A percentile compares a stretch with the other conserved stretches of the same genome.
phyloP scores from a whole-genome alignment of 2,329 filamentous ascomycete genomes.

The Colletotrichum spinosum region DNA sequence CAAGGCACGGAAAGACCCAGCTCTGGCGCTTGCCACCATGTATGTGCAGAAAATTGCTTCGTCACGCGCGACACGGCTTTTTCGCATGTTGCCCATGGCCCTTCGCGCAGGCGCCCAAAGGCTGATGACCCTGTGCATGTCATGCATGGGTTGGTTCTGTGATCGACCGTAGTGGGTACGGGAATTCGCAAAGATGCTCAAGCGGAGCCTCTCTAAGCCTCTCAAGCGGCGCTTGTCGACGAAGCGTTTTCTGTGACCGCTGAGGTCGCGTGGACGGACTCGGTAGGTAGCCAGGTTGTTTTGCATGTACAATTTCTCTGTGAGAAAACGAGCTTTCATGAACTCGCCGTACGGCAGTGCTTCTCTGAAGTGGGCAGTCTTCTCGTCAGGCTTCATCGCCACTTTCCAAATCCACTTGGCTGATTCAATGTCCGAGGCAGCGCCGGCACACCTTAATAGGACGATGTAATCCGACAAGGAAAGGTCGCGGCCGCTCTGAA shows the following conservation, averaged over 20 bases:
- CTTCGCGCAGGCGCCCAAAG: slow-evolving; percentile 20
- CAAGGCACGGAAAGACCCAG: slow-evolving; percentile 26
- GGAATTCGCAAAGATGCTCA: slow-evolving; percentile 15
- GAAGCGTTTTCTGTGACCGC: slow-evolving; percentile 40
- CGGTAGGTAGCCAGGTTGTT: slow-evolving; percentile 55
- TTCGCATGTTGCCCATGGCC: slow-evolving; percentile 31
- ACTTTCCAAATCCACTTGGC: slow-evolving; percentile 51
- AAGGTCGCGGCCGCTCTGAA: slow-evolving; percentile 43
- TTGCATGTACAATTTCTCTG: slow-evolving; percentile 59
- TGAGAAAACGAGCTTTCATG: slow-evolving; percentile 59
- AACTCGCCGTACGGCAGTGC: slow-evolving; percentile 57
- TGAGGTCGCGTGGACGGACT: slow-evolving; percentile 53
- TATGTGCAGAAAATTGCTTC: slow-evolving; percentile 29
- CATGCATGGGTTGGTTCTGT: slow-evolving; percentile 18
- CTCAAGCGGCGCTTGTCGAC: slow-evolving; percentile 3
- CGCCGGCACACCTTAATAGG: slow-evolving; percentile 60
- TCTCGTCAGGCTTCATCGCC: slow-evolving; percentile 40
- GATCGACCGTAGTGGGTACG: slow-evolving; percentile 27
- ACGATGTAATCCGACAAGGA: slow-evolving; percentile 56
- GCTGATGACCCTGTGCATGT: slow-evolving; percentile 31
- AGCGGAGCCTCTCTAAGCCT: slow-evolving; percentile 24
- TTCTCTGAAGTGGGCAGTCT: slow-evolving; percentile 46
- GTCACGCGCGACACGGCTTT: slow-evolving; percentile 4
- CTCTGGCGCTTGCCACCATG: slow-evolving; percentile 29
- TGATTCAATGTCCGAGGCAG: slow-evolving; percentile 50